phyloP scores from a whole-genome alignment of 2,329 filamentous ascomycete genomes.

The Monosporascus sp. region DNA sequence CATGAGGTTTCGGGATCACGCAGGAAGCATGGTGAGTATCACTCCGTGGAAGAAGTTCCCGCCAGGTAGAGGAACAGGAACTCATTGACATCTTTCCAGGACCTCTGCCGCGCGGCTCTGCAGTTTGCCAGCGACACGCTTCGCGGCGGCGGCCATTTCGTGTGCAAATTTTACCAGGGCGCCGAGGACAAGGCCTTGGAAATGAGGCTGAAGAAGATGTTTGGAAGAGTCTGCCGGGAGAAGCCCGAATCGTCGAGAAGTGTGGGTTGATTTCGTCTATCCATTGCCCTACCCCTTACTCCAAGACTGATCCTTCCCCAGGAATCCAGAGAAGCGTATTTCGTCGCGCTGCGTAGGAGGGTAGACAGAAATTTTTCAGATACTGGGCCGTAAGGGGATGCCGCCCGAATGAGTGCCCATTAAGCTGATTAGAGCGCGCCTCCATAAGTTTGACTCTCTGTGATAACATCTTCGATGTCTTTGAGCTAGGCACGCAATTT shows the following conservation, averaged over 20 bases:
- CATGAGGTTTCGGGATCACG: conserved; percentile 78
- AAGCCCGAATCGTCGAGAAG: conserved; percentile 88
- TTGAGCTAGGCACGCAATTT: too few relatives aligned
- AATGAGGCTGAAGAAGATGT: conserved; percentile 66
- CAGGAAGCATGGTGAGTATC: conserved; percentile 78
- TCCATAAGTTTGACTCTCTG: too few relatives aligned
- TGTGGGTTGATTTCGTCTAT: conserved; percentile 44
- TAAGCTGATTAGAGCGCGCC: too few relatives aligned
- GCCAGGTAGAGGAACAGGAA: background rate
- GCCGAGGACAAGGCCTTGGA: conserved; percentile 78
- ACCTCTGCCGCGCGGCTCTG: conserved; percentile 82
- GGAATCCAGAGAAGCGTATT: conserved; percentile 83
- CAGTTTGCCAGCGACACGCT: conserved; percentile 82
- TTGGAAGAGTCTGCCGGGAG: conserved; percentile 73
- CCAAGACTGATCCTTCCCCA: conserved; percentile 26
- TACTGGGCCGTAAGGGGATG: background rate
- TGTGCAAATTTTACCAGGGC: conserved; percentile 98
- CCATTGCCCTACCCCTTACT: background rate
- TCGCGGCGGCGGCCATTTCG: conserved; percentile 76
- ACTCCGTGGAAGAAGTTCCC: background rate
- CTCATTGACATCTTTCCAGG: conserved; percentile 44
- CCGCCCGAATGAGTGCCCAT: too few relatives aligned
- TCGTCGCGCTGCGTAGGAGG: conserved; percentile 72
- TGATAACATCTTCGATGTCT: too few relatives aligned
- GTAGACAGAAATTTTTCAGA: conserved; percentile 27